phyloP scores from a whole-genome alignment of 306 rosid genomes.

The Cucurbita maxima region DNA sequence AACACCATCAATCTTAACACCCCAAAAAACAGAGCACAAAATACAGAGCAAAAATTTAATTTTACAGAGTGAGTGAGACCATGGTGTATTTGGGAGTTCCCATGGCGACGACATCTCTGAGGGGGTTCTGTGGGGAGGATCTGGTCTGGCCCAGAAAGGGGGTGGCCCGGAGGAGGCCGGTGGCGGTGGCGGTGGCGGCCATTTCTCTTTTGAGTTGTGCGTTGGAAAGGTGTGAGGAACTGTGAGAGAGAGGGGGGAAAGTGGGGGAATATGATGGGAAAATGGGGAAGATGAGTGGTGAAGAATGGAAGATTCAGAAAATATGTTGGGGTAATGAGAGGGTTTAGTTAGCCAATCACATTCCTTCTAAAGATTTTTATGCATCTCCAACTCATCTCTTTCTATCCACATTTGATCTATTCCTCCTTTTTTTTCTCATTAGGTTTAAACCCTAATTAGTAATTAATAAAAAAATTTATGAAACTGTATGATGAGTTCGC shows the following conservation, averaged over 20 bases:
- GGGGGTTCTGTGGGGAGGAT: constrained; percentile 30
- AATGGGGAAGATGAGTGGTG: constrained; percentile 11
- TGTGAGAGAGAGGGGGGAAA: not conserved
- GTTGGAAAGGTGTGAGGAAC: not conserved
- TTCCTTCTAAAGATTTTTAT: not conserved
- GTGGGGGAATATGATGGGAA: constrained; percentile 8
- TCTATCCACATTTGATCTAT: not conserved
- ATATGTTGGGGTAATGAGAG: too few species aligned
- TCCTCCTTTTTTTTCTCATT: not conserved
- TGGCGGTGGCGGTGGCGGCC: constrained; percentile 72
- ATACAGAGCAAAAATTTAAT: not conserved
- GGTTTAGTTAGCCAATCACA: constrained; percentile 57
- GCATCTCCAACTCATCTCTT: not conserved
- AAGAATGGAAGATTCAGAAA: constrained; percentile 8
- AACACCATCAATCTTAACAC: not conserved
- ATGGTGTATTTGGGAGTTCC: constrained; percentile 66
- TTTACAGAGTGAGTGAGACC: constrained; percentile 21
- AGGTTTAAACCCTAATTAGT: too few species aligned
- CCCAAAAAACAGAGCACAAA: not conserved
- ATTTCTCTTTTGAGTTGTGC: not conserved
- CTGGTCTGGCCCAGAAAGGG: constrained; percentile 63
- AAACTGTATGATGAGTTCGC: too few species aligned
- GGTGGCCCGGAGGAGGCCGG: constrained; percentile 50
- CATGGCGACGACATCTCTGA: constrained; percentile 59
- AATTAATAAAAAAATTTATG: too few species aligned